phyloP scores from a whole-genome alignment of 768 basidiomycete species.

The Solioccasus polychromus region DNA sequence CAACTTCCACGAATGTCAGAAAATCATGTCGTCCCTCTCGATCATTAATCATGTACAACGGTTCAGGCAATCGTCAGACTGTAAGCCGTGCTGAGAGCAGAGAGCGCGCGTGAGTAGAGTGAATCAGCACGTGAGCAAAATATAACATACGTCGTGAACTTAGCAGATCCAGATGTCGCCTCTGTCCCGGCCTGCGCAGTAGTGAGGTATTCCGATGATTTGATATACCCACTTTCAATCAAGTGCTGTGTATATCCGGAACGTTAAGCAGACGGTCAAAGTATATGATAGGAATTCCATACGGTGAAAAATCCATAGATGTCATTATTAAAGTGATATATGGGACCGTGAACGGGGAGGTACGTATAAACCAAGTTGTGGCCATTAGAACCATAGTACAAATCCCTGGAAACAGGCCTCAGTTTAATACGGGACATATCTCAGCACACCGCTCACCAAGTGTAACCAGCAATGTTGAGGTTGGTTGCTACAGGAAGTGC shows the following conservation, averaged over 20 bases:
- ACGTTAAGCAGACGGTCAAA: background rate
- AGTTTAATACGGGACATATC: no score
- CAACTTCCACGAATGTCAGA: no score
- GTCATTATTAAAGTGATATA: conserved; percentile 54
- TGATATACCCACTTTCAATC: conserved; percentile 42
- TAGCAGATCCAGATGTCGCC: conserved; percentile 55
- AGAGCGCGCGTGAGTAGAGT: background rate
- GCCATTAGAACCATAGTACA: conserved; percentile 54
- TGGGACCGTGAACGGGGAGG: conserved; percentile 35
- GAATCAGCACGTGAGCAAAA: background rate
- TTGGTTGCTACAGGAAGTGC: conserved; percentile 42
- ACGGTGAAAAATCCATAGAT: conserved; percentile 52
- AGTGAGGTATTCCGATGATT: conserved; percentile 52
- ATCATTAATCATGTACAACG: no score
- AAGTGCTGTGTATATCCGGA: conserved; percentile 46
- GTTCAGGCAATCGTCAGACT: conserved; percentile 45
- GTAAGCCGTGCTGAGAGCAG: conserved; percentile 39
- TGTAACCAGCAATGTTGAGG: conserved; percentile 46
- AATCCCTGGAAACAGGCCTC: conserved; percentile 49
- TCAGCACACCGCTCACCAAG: no score
- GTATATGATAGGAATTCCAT: background rate
- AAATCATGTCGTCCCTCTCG: no score
- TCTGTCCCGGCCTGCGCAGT: conserved; percentile 65
- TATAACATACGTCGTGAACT: conserved; percentile 52
- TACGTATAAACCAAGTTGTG: conserved; percentile 52